Conservation (phyloP, 306 rosid species). For the Leucaena leucocephala region DNA sequence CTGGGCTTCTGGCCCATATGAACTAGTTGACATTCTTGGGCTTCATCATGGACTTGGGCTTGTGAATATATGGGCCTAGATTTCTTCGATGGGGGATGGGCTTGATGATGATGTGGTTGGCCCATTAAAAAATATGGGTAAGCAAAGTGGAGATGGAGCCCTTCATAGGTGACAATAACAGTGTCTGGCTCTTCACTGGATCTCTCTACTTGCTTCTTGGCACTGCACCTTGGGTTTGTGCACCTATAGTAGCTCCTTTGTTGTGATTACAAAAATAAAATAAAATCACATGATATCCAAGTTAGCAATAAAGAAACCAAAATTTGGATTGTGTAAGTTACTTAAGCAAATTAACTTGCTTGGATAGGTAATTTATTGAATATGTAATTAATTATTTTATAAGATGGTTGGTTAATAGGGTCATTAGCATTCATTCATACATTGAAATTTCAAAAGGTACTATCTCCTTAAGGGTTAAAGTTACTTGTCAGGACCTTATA, state of each 20-base stretch:
- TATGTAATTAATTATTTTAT: background rate
- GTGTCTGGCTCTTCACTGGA: conserved; percentile 78
- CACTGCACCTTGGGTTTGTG: conserved; percentile 87
- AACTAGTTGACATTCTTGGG: background rate
- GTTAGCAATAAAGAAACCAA: background rate
- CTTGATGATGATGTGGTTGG: conserved; percentile 37
- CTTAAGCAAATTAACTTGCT: background rate
- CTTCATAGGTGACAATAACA: conserved; percentile 82
- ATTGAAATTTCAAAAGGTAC: too few relatives aligned
- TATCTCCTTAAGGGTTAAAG: background rate
- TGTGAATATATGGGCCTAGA: conserved; percentile 44
- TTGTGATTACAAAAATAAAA: background rate
- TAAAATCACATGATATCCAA: background rate
- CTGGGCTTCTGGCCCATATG: conserved; percentile 4
- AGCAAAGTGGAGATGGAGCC: conserved; percentile 87
- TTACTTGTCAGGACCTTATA: background rate
- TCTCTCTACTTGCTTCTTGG: conserved; percentile 95
- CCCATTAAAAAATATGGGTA: conserved; percentile 62
- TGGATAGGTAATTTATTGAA: background rate
- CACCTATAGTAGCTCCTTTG: conserved; percentile 90
- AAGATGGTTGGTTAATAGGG: background rate
- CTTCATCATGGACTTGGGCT: conserved; percentile 24
- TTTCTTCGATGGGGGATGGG: conserved; percentile 55
- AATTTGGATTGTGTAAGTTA: background rate
- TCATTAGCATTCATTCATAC: background rate